Percentiles rank a stretch among this genome's conserved stretches.
These are phyloP conservation scores for Dactylellina cionopaga DNA, from an alignment of 2,329 filamentous ascomycete genomes.

Conservation along the genomic window DNA sequence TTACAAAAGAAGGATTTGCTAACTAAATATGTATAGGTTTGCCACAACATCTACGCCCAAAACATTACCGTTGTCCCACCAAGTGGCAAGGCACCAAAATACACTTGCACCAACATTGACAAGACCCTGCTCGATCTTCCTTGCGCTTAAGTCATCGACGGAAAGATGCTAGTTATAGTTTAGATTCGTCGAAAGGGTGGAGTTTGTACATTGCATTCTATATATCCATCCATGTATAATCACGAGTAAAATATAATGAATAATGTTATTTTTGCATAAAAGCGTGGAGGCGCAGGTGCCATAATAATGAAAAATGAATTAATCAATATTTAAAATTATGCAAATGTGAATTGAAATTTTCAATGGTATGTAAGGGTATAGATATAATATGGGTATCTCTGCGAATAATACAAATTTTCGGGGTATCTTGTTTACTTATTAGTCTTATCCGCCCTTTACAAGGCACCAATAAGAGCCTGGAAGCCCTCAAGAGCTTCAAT, in stretches of 20 bases:
- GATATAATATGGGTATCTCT: conserved; percentile 37
- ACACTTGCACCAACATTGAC: conserved; percentile 63
- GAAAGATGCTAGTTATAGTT: no score
- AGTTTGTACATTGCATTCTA: neutral
- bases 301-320: no score
- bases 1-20: neutral
- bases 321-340: no score
- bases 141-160: conserved; percentile 17
- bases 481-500: conserved; percentile 65
- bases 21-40: conserved; percentile 53
- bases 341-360: no score
- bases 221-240: conserved; percentile 17
- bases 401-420: conserved; percentile 23
- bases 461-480: conserved; percentile 59
- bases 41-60: conserved; percentile 64
- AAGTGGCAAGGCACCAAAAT: conserved; percentile 62
- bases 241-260: conserved; percentile 32
- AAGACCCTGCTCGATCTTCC: conserved; percentile 24
- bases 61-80: conserved; percentile 65
- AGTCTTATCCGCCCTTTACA: conserved; percentile 58
- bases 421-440: conserved; percentile 25
- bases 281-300: no score
- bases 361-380: conserved; percentile 15
- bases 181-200: neutral
- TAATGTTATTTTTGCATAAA: conserved; percentile 32